Evolutionary conservation across 106 monocot genomes (phyloP).

Genomic region (Phalaenopsis aphrodite): DNA sequence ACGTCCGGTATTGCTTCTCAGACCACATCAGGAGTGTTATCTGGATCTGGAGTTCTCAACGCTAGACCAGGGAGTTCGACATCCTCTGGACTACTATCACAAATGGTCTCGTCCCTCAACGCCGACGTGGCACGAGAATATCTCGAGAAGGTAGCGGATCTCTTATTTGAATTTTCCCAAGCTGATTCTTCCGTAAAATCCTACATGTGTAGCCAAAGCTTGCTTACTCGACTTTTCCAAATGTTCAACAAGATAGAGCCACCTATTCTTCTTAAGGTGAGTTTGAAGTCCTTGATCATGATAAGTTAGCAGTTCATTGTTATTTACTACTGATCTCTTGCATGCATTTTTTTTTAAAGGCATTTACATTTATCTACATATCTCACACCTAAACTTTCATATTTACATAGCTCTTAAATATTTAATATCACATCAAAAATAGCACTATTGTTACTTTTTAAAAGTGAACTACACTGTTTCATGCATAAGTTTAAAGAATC

Average conservation of each 20-base stretch:
- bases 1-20: constrained; percentile 57
- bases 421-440: no score
- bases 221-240: constrained; percentile 68
- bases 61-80: constrained; percentile 62
- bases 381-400: no score
- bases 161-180: constrained; percentile 43
- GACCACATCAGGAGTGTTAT: constrained; percentile 57
- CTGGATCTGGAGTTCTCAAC: constrained; percentile 72
- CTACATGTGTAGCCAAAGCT: constrained; percentile 65
- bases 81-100: constrained; percentile 61
- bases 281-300: not conserved
- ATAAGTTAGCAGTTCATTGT: not conserved
- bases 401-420: no score
- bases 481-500: no score
- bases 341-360: not conserved
- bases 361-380: no score
- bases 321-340: not conserved
- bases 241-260: constrained; percentile 76
- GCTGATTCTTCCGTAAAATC: constrained; percentile 54
- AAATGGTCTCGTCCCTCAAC: constrained; percentile 55
- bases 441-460: no score
- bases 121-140: constrained; percentile 74
- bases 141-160: constrained; percentile 58
- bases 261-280: constrained; percentile 63
- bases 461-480: no score